Conservation (phyloP, 805 yeast species). For the Naumovozyma baii region DNA sequence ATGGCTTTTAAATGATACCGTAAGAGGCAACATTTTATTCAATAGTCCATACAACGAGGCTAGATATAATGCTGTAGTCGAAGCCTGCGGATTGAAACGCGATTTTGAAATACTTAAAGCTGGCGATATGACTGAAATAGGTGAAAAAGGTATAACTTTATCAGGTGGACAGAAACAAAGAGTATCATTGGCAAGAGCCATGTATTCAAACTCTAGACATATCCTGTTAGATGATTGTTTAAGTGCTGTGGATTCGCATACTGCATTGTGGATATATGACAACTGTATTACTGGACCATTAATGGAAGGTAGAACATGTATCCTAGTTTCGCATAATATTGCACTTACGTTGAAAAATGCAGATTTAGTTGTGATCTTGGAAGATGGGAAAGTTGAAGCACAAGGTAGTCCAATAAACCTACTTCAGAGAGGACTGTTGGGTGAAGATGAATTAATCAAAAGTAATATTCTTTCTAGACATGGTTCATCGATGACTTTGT, state of each 20-base stretch:
- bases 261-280: constrained; percentile 80
- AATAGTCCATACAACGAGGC: constrained; percentile 56
- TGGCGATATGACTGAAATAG: constrained; percentile 66
- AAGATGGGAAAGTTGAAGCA: constrained; percentile 61
- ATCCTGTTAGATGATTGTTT: constrained; percentile 81
- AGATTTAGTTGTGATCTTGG: constrained; percentile 61
- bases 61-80: constrained; percentile 63
- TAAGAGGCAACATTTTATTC: constrained; percentile 67
- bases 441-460: constrained; percentile 68
- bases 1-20: constrained; percentile 81
- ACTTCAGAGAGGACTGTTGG: constrained; percentile 53
- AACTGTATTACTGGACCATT: constrained; percentile 74
- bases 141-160: constrained; percentile 49
- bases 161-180: constrained; percentile 57
- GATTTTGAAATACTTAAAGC: constrained; percentile 74
- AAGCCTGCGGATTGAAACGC: constrained; percentile 73
- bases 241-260: constrained; percentile 90
- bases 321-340: constrained; percentile 82
- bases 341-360: constrained; percentile 74
- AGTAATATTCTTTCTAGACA: constrained; percentile 49
- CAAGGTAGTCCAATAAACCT: constrained; percentile 66
- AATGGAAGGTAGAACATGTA: constrained; percentile 70
- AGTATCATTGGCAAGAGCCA: constrained; percentile 55
- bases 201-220: constrained; percentile 70
- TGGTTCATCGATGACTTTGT: constrained; percentile 40